A percentile compares a stretch with the other conserved stretches of the same genome.
Conservation (phyloP, 768 basidiomycete species). For the Lentinus tigrinus region DNA sequence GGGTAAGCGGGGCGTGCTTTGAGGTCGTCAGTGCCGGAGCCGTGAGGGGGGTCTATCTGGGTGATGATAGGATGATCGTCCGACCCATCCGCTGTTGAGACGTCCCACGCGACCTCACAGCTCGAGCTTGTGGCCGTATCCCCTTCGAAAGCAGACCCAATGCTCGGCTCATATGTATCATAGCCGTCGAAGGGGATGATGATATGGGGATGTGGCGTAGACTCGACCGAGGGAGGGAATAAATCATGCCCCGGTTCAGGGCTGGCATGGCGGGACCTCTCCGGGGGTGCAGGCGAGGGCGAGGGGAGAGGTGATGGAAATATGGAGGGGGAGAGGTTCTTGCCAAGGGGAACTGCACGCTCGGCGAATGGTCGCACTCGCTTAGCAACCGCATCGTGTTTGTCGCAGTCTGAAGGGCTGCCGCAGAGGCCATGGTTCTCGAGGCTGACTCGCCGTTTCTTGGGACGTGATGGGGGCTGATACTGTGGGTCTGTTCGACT, state of each 20-base stretch:
- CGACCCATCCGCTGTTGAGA: no score
- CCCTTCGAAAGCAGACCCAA: no score
- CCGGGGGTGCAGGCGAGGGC: background rate
- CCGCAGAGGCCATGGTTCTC: background rate
- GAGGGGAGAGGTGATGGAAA: background rate
- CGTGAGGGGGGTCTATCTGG: no score
- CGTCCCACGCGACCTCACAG: no score
- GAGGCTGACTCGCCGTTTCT: background rate
- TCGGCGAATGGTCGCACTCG: background rate
- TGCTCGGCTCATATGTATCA: no score
- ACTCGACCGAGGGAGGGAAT: background rate
- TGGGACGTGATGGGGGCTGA: background rate
- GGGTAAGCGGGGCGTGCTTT: background rate
- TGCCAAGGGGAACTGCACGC: background rate
- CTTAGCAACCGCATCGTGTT: background rate
- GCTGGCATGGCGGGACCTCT: background rate
- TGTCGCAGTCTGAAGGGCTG: background rate
- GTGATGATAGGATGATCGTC: no score
- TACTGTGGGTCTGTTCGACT: background rate
- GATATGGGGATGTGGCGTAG: background rate
- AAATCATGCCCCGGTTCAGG: no score
- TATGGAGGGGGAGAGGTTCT: background rate
- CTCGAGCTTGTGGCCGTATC: no score
- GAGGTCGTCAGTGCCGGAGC: no score
- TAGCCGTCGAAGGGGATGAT: no score